Evolutionary conservation across 805 yeast genomes (phyloP).

Genomic region (Nakazawaea peltata): DNA sequence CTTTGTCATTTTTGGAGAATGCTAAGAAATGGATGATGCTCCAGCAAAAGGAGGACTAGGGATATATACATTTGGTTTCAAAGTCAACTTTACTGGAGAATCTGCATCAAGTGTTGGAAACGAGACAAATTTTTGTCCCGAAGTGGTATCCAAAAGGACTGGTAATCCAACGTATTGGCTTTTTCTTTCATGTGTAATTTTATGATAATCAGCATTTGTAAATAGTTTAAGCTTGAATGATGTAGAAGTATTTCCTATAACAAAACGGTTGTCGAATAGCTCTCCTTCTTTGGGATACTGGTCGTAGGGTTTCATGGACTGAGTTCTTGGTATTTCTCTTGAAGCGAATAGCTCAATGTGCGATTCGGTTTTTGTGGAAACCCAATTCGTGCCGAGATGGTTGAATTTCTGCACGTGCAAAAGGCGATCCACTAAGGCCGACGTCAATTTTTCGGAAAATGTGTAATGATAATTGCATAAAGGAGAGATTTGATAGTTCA

Average conservation of each 20-base stretch:
- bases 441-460: too few relatives aligned
- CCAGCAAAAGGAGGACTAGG: not conserved
- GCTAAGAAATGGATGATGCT: slow-evolving; percentile 30
- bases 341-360: not conserved
- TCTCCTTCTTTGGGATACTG: too few relatives aligned
- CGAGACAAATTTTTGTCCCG: too few relatives aligned
- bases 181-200: too few relatives aligned
- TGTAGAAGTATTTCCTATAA: too few relatives aligned
- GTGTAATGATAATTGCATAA: slow-evolving; percentile 15
- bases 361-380: not conserved
- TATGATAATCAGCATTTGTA: too few relatives aligned
- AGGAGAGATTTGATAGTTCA: slow-evolving; percentile 16
- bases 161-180: too few relatives aligned
- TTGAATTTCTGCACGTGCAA: slow-evolving; percentile 1
- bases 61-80: not conserved
- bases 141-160: too few relatives aligned
- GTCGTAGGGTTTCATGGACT: too few relatives aligned
- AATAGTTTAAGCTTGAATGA: too few relatives aligned
- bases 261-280: too few relatives aligned
- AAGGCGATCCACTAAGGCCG: not conserved
- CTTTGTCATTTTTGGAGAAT: slow-evolving; percentile 28
- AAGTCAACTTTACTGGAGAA: not conserved
- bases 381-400: slow-evolving; percentile 1
- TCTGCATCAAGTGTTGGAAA: too few relatives aligned
- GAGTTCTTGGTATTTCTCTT: slow-evolving; percentile 4